These are phyloP conservation scores for Solanum commersonii DNA, from an alignment of 257 asterid genomes.

Conservation along the genomic window DNA sequence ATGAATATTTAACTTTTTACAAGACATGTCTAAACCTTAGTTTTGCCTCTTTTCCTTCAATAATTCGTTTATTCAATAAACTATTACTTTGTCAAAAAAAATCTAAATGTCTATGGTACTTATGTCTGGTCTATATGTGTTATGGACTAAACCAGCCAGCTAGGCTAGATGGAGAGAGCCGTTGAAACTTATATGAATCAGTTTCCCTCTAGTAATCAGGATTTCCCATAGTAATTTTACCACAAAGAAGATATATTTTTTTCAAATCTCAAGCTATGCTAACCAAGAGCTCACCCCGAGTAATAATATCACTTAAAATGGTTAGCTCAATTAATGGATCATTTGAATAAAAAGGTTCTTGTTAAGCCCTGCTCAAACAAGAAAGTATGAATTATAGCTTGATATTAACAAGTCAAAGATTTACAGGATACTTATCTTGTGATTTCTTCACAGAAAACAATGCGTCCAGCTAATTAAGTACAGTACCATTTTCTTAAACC, in stretches of 20 bases:
- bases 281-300: not conserved
- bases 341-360: not conserved
- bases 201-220: not conserved
- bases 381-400: not conserved
- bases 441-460: not conserved
- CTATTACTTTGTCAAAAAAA: not conserved
- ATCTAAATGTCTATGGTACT: not conserved
- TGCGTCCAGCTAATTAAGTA: not conserved
- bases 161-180: not conserved
- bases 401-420: not conserved
- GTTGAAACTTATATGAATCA: not conserved
- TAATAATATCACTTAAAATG: not conserved
- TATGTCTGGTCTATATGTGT: not conserved
- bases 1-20: not conserved
- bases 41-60: not conserved
- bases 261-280: not conserved
- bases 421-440: not conserved
- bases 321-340: not conserved
- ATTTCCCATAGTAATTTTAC: not conserved
- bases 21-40: not conserved
- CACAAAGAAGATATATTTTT: not conserved
- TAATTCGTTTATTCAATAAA: not conserved
- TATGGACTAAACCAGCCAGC: not conserved
- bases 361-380: not conserved
- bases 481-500: not conserved